Percentiles rank a stretch among this genome's conserved stretches.
Conservation (phyloP, 139 green algal species). For the Volvox africanus region DNA sequence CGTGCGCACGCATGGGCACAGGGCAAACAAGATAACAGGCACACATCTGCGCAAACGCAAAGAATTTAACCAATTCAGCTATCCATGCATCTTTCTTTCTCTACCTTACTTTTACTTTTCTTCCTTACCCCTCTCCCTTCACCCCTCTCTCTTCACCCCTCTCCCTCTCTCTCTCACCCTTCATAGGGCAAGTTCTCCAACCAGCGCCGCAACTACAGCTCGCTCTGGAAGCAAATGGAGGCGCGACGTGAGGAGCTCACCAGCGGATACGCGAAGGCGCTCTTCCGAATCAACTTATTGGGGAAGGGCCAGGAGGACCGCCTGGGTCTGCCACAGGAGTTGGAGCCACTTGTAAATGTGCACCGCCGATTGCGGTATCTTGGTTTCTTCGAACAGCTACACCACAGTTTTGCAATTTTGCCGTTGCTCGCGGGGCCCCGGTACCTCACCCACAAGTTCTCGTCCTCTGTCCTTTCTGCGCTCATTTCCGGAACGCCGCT, state of each 20-base stretch:
- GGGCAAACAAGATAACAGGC: too few species aligned
- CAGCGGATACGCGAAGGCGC: background rate
- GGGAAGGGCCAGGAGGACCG: slow-evolving; percentile 57
- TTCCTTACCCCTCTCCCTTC: too few species aligned
- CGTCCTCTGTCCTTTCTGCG: slow-evolving; percentile 59
- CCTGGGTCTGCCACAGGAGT: slow-evolving; percentile 43
- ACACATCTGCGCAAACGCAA: too few species aligned
- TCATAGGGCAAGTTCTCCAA: slow-evolving; percentile 63
- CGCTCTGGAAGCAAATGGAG: slow-evolving; percentile 54
- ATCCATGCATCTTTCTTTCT: too few species aligned
- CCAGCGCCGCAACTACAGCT: slow-evolving; percentile 60
- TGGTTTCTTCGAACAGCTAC: slow-evolving; percentile 49
- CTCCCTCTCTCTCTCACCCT: background rate
- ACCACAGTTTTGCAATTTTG: slow-evolving; percentile 54
- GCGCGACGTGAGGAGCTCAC: background rate
- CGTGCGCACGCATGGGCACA: too few species aligned
- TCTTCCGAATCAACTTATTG: slow-evolving; percentile 56
- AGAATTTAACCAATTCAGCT: too few species aligned
- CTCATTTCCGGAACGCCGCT: slow-evolving; percentile 63
- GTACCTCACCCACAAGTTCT: slow-evolving; percentile 59
- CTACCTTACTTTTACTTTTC: too few species aligned
- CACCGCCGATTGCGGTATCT: slow-evolving; percentile 36
- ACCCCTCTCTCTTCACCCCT: too few species aligned
- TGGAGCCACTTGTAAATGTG: slow-evolving; percentile 43
- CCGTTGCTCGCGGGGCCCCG: slow-evolving; percentile 39